These are phyloP conservation scores for Cenchrus americanus DNA, from an alignment of 176 grass and related monocot genomes.

Conservation along the genomic window DNA sequence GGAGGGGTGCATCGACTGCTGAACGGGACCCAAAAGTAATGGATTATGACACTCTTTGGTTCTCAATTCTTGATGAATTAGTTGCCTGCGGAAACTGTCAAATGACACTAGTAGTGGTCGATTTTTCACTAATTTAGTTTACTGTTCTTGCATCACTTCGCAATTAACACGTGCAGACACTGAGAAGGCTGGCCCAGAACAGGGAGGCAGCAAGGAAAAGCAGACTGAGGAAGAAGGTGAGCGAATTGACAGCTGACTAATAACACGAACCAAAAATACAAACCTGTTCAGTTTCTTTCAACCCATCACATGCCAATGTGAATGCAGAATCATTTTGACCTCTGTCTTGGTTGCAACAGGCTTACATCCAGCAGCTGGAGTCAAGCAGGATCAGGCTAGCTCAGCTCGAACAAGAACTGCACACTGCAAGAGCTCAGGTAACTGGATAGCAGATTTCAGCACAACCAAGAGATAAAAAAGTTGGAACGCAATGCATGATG, in stretches of 20 bases:
- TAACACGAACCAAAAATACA: not conserved
- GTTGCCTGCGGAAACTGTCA: not conserved
- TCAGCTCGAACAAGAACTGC: conserved; percentile 93
- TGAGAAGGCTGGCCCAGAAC: conserved; percentile 98
- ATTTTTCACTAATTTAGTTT: not conserved
- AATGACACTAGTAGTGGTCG: not conserved
- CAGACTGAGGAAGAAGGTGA: conserved; percentile 94
- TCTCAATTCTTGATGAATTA: conserved; percentile 1
- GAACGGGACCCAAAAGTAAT: conserved; percentile 93
- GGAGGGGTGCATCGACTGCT: conserved; percentile 48
- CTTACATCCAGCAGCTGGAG: conserved; percentile 98
- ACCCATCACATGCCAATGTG: not conserved
- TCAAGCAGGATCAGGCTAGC: conserved; percentile 81
- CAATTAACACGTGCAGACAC: conserved; percentile 52
- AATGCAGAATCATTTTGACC: conserved; percentile 1
- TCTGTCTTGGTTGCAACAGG: conserved; percentile 51
- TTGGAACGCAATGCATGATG: not conserved
- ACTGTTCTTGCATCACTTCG: not conserved
- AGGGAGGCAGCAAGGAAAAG: conserved; percentile 98
- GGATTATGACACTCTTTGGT: conserved; percentile 11
- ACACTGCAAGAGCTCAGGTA: conserved; percentile 81
- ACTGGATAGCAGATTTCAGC: not conserved
- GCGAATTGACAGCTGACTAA: conserved; percentile 20
- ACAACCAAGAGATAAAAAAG: not conserved
- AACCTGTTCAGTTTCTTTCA: not conserved